Evolutionary conservation across 129 eudicot species (phyloP).

Genomic region (Calendula officinalis): DNA sequence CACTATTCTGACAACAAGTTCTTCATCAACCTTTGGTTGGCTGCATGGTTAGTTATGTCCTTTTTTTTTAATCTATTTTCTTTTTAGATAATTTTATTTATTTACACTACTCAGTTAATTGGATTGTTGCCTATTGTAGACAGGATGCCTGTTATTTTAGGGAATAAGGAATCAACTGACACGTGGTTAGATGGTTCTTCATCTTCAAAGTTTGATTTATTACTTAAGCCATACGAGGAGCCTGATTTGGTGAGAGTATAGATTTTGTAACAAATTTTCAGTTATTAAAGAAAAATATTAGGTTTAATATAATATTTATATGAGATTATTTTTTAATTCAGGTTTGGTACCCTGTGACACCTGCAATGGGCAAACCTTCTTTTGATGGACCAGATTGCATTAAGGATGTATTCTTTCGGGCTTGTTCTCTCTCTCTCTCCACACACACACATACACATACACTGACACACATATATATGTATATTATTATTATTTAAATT

Average conservation of each 20-base stretch:
- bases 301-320: too few relatives aligned
- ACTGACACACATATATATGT: too few relatives aligned
- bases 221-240: constrained; percentile 83
- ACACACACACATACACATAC: too few relatives aligned
- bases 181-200: constrained; percentile 76
- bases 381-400: constrained; percentile 96
- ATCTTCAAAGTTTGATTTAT: constrained; percentile 59
- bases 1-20: constrained; percentile 80
- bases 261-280: neutral
- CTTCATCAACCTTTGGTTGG: constrained; percentile 81
- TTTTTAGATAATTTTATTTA: neutral
- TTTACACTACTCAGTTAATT: neutral
- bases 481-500: neutral
- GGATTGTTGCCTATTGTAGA: constrained; percentile 36
- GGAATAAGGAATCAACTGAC: constrained; percentile 59
- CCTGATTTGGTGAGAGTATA: constrained; percentile 64
- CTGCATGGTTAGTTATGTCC: constrained; percentile 74
- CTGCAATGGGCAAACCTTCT: constrained; percentile 91
- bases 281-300: neutral
- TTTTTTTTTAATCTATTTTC: too few relatives aligned
- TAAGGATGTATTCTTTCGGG: constrained; percentile 63
- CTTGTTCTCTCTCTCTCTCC: neutral
- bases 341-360: constrained; percentile 92
- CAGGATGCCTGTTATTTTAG: constrained; percentile 93
- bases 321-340: too few relatives aligned